Base-by-base conservation (phyloP, 164 flowering plant genomes). In the Kingdonia uniflora region DNA sequence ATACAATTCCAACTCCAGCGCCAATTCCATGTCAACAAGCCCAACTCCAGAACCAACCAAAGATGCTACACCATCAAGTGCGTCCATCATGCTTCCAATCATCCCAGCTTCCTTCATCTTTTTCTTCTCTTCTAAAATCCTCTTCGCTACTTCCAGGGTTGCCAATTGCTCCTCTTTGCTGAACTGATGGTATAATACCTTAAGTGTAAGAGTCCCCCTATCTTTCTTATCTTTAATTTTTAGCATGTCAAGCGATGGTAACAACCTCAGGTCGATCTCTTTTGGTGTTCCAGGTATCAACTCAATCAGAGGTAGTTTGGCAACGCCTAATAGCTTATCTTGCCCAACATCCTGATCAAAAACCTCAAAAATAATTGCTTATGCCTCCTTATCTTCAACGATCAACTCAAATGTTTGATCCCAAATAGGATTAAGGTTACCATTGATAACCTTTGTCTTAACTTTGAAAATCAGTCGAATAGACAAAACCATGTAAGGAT, bases 71-170 rank as follows among this genome's bases (percentile, higher is more conserved):
- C 89, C 92, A 42, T 75, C 92, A 14, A 87, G 67, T 35, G 96
- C 99, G 63, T 94, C 99, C 95, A 94, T 85, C 1, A 92, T 84
- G 78, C 96, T 89, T 19, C 96, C 95, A n/a, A 88, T 82, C 14
- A 82, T 68, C 41, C 97, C 97, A 6, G 74, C 85, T 57, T 74
- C 95, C 64, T 84, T 88, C 63, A 88, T 67, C 61, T 72, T 82
- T 73, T 78, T 82, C 50, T 89, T 74, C 62, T 77, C 75, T 68
- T 92, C 95, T 16, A 81, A 57, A 66, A 80, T 68, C 67, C 55
- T 71, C 81, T 89, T 89, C 73, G 88, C 99, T 61, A 68, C 87
- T 72, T 92, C 97, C 40, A 86, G 62, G 52, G 99, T 95, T 19
- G 69, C 75, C 56, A 71, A 24, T 56, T 85, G 89, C 74, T 92